A percentile compares a stretch with the other conserved stretches of the same genome.
Evolutionary conservation across 805 yeast species (phyloP).

Genomic region (Saccharomyces mikatae): DNA sequence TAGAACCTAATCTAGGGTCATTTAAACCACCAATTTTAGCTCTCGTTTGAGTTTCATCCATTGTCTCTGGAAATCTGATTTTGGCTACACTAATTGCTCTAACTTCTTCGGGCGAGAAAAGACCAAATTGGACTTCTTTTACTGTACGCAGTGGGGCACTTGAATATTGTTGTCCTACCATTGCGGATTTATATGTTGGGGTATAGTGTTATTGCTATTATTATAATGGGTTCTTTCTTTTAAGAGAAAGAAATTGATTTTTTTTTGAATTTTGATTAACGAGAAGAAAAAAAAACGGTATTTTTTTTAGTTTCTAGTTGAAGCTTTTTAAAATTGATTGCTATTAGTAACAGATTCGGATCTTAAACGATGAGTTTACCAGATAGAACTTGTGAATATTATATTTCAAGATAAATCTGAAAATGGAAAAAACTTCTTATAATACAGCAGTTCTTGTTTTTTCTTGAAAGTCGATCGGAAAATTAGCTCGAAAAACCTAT

Average conservation of each 20-base stretch:
- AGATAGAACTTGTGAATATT: background rate
- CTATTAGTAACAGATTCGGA: conserved; percentile 1
- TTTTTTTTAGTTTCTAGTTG: background rate
- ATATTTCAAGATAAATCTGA: background rate
- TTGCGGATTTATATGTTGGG: conserved; percentile 11
- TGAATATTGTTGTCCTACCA: conserved; percentile 75
- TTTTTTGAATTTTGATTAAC: conserved; percentile 3
- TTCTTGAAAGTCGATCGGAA: background rate
- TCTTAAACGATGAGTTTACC: conserved; percentile 1
- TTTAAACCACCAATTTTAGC: conserved; percentile 96
- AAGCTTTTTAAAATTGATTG: background rate
- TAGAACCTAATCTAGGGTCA: conserved; percentile 94
- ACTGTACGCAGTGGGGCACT: conserved; percentile 97
- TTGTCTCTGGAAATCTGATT: conserved; percentile 97
- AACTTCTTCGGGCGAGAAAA: conserved; percentile 93
- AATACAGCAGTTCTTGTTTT: background rate
- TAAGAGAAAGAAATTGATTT: background rate
- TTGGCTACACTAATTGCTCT: conserved; percentile 97
- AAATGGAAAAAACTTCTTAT: background rate
- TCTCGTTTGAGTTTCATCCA: conserved; percentile 92
- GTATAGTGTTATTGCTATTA: background rate
- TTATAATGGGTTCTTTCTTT: background rate
- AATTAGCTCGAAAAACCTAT: background rate
- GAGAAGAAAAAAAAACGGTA: background rate
- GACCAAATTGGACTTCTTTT: conserved; percentile 97